These are phyloP conservation scores for Amaranthus cruentus DNA, from an alignment of 148 eudicot species.

Conservation along the genomic window DNA sequence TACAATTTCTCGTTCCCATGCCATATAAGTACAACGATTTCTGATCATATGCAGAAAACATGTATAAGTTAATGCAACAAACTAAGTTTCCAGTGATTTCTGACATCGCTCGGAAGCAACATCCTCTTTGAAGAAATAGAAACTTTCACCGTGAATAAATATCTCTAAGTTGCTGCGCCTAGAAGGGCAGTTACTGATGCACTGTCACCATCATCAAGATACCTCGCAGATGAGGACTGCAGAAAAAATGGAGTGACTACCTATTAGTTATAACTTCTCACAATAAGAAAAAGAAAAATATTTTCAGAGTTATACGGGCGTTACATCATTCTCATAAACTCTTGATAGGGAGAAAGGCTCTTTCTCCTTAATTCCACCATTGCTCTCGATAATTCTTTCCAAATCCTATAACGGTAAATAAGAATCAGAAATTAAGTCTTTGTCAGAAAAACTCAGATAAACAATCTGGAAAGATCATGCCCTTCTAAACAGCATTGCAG, in stretches of 20 bases:
- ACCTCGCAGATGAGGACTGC: slow-evolving; percentile 52
- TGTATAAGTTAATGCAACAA: background rate
- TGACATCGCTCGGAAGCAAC: background rate
- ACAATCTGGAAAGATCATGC: background rate
- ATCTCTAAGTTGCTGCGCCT: slow-evolving; percentile 27
- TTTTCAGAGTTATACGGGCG: background rate
- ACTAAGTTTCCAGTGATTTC: background rate
- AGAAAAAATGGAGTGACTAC: slow-evolving; percentile 18
- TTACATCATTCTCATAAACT: slow-evolving; percentile 54
- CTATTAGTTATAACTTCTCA: background rate
- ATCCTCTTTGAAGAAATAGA: background rate
- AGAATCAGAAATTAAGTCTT: slow-evolving; percentile 4
- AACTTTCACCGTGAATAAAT: background rate
- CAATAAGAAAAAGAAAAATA: background rate
- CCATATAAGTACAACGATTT: slow-evolving; percentile 12
- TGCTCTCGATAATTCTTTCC: slow-evolving; percentile 56
- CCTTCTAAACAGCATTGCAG: background rate
- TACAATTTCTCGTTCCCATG: slow-evolving; percentile 11
- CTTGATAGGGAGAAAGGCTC: slow-evolving; percentile 79
- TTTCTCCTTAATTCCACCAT: slow-evolving; percentile 57
- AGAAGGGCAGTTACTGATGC: slow-evolving; percentile 40
- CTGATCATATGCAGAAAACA: background rate
- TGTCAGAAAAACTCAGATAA: background rate
- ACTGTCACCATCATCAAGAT: slow-evolving; percentile 44
- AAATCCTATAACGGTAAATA: slow-evolving; percentile 48